These are phyloP conservation scores for Colletotrichum sp. DNA, from an alignment of 2,329 filamentous ascomycete genomes.

Conservation along the genomic window DNA sequence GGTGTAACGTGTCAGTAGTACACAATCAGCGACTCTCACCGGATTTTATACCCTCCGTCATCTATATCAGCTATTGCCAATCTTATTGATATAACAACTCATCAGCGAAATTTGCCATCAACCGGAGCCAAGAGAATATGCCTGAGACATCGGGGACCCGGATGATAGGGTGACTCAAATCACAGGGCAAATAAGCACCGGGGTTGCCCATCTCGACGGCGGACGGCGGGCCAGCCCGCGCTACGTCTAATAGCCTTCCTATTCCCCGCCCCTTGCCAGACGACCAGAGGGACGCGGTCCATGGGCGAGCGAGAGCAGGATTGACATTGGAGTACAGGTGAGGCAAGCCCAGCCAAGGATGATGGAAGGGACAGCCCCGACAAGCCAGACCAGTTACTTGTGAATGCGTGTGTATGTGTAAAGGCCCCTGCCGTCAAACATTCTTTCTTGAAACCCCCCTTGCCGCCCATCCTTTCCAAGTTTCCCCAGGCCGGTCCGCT, in stretches of 20 bases:
- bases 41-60: background rate
- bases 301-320: background rate
- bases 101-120: background rate
- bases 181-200: background rate
- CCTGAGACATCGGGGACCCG: background rate
- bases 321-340: background rate
- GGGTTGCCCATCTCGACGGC: background rate
- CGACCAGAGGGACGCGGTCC: background rate
- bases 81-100: background rate
- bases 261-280: background rate
- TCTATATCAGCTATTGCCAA: background rate
- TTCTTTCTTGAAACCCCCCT: background rate
- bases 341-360: background rate
- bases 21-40: background rate
- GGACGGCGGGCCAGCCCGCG: conserved; percentile 1
- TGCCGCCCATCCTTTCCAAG: background rate
- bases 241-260: background rate
- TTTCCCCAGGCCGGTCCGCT: conserved; percentile 17
- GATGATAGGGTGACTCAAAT: background rate
- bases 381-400: background rate
- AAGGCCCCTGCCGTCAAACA: background rate
- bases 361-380: conserved; percentile 1
- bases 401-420: background rate
- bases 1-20: background rate
- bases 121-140: background rate